Base-by-base conservation (phyloP, 176 grass and related monocot species). In the Panicum miliaceum region DNA sequence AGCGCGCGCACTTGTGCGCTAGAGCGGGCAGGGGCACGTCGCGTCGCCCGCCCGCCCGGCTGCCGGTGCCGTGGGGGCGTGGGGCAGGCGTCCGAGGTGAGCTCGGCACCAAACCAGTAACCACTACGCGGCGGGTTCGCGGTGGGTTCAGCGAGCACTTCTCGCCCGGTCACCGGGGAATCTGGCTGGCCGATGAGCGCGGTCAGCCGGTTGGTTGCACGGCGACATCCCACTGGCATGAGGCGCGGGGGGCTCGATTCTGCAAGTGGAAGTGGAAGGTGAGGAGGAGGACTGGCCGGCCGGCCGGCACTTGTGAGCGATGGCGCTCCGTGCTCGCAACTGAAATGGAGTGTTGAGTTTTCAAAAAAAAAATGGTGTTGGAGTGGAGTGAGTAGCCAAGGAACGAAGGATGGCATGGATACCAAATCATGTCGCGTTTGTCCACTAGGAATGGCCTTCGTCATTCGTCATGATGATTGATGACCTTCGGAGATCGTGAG, bases 51-150 rank as follows among this genome's bases (percentile, higher is more conserved):
- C 47, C 45, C 56, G 56, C 47, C 70, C n/a, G 56, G 56, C 56
- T 75, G 67, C 47, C 46, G 18, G 37, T 56, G 57, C 77, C 68
- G 7, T 9, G 48, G 0, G 4, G 16, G n/a, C 16, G 78, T 74
- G 78, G 62, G 79, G 71, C 46, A 73, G 46, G 32, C 64, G 69
- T 38, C 35, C 40, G 83, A 82, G 54, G 64, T 71, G 63, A 41
- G 37, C 73, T 78, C 84, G 11, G 56, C 57, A 82, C 72, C 88
- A 37, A 72, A 90, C 83, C 20, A 53, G 0, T 25, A 23, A n/a
- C n/a, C 11, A 36, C 52, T 7, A 16, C 25, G 6, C 68, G 42
- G 52, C 64, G 43, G 8, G 8, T 48, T 50, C 12, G 63, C 32
- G 50, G 65, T 59, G 66, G 73, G 67, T 66, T 56, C 50, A 73